Evolutionary conservation across 192 early-diverging fungal genomes (phyloP), one percentile per base, ranked within the genome.

Genomic region (Umbelopsis sp.): DNA sequence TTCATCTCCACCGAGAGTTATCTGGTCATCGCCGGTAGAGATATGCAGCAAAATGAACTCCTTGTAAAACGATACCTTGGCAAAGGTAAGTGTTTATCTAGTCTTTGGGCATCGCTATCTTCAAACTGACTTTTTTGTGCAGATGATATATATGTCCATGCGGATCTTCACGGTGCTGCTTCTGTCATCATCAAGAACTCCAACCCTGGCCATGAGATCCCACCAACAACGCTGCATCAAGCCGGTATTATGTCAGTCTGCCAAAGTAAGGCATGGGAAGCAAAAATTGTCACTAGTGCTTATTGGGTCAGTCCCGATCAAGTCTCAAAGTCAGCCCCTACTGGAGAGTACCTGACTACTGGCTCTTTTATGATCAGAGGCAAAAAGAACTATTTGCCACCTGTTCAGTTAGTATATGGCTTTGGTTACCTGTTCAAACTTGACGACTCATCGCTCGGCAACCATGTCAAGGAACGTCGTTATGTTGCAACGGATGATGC

Each of bases 231-330:
- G 12, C 83, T 98, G 61, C 91, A 91, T 71, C 97, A 99, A 81
- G 97, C 97, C 5, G 96, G 93, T 13, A 88, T 94, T 33, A 96
- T 98, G 96, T 92, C 93, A 47, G 91, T 99, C 2, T 95, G 94
- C 64, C 89, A 94, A 76, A 95, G 93, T 33, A 89, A 91, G 23
- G 97, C 97, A 11, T 99, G 97, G 97, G 97, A 99, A 55, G 88
- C 94, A 23, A 99, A 99, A 75, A 93, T 97, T 71, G 88, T 98
- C 16, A 96, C 93, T 6, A 89, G 88, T 25, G 95, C 97, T 0
- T 99, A 92, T 87, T 99, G 97, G 97, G 97, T 98, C 9, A 74
- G 88, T 55, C 88, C 88, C 1, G 82, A 91, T 67, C 94, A 97
- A 49, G 93, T 97, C 20, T 91, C 90, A 68, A 97, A 96, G 75